phyloP scores from a whole-genome alignment of 2,329 filamentous ascomycete species.

The Arachnopeziza araneosa region DNA sequence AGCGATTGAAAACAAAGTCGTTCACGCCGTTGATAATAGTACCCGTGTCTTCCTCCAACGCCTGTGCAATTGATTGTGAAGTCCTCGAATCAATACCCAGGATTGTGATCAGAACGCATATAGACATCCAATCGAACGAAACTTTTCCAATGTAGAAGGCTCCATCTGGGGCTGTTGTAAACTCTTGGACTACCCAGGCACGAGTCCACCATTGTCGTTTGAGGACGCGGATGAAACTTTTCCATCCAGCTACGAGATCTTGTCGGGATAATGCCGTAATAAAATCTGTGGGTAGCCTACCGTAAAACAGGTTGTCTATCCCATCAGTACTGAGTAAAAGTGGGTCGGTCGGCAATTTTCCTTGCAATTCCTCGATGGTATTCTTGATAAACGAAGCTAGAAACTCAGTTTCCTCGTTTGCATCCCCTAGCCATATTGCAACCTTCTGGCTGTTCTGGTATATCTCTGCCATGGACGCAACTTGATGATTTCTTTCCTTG shows the following conservation, averaged over 20 bases:
- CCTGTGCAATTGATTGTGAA: not conserved
- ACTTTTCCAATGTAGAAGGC: not conserved
- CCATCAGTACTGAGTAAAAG: no score
- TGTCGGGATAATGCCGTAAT: not conserved
- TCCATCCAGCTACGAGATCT: not conserved
- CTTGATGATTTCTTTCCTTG: constrained; percentile 3
- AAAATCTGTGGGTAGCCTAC: not conserved
- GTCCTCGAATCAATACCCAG: not conserved
- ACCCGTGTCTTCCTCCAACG: no score
- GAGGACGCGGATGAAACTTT: not conserved
- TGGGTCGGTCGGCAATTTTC: not conserved
- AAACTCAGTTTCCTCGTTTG: not conserved
- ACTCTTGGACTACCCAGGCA: not conserved
- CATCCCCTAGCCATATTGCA: constrained; percentile 3
- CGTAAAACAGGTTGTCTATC: not conserved
- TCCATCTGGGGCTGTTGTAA: not conserved
- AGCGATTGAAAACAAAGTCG: no score
- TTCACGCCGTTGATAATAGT: no score
- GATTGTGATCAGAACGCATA: not conserved
- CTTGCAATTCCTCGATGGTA: not conserved
- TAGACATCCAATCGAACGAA: not conserved
- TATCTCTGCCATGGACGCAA: constrained; percentile 6
- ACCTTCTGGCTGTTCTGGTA: constrained; percentile 1
- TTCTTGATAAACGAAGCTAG: not conserved
- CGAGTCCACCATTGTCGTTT: not conserved